Evolutionary conservation across 2,329 filamentous ascomycete genomes (phyloP), one percentile per base, ranked within the genome.

Genomic region (Myriangium duriaei): DNA sequence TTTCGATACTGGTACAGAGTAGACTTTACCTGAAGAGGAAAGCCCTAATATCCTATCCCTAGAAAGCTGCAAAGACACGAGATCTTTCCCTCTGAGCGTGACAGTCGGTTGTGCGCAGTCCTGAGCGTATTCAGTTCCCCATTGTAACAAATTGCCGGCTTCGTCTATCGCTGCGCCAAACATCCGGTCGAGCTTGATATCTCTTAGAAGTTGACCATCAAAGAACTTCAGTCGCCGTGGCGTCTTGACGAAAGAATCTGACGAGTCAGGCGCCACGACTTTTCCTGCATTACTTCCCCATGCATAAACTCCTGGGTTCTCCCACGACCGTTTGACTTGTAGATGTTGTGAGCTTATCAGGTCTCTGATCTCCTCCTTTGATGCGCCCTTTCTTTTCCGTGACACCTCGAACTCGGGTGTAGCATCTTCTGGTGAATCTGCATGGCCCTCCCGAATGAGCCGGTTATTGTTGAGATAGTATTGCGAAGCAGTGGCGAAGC

Each of bases 101-200:
- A 69, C 64, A 1, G 68, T 69, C 0, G 88, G 91, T 18, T 67
- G 63, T 7, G 66, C 71, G 18, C 74, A 65, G 4, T 74, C 68
- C 39, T 72, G 68, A 5, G 79, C 80, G 55, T 80, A 95, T 3
- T 70, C 83, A 3, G 69, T 69, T 1, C 91, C 91, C 91, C 91
- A 98, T 62, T 96, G 87, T 10, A 95, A 67, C 31, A 98, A 59
- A 55, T 96, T 81, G 3, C 91, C 91, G 45, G 79, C 77, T 55
- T 95, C 87, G 4, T 79, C 80, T 29, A 96, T 79, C 7, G 91
- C 91, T 3, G 78, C 88, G 6, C 84, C 91, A 54, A 92, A 87
- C 29, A 75, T 74, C 38, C 75, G 71, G 42, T 86, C 83, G 34
- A 96, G 63, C 62, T 93, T 94, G 45, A 96, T 66, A 54, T 95